Percentiles rank a stretch among this genome's conserved stretches.
phyloP scores from a whole-genome alignment of 2,329 filamentous ascomycete genomes.

The Colletotrichum orbiculare region DNA sequence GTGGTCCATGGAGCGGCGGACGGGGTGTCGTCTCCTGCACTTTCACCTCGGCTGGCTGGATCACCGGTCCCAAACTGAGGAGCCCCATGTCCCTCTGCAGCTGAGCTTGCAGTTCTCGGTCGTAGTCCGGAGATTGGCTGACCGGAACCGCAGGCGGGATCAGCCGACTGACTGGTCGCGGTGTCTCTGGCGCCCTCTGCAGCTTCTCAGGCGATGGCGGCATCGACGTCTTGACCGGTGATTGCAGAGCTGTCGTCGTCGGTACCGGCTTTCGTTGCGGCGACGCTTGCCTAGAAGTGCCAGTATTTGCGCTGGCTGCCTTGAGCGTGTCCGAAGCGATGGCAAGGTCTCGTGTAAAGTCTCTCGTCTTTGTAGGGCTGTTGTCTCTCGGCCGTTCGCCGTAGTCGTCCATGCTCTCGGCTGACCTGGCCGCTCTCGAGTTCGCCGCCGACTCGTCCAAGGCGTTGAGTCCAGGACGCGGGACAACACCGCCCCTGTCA shows the following conservation, averaged over 20 bases:
- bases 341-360: constrained; percentile 56
- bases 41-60: constrained; percentile 39
- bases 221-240: constrained; percentile 70
- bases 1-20: constrained; percentile 43
- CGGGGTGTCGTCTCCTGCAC: constrained; percentile 34
- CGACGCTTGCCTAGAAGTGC: constrained; percentile 67
- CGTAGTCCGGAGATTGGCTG: constrained; percentile 68
- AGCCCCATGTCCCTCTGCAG: constrained; percentile 71
- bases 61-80: constrained; percentile 60
- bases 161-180: constrained; percentile 57
- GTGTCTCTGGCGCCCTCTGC: constrained; percentile 54
- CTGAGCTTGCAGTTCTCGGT: constrained; percentile 69
- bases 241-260: constrained; percentile 48
- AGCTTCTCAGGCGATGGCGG: constrained; percentile 68
- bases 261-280: constrained; percentile 69
- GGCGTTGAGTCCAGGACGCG: constrained; percentile 69
- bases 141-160: constrained; percentile 56
- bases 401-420: constrained; percentile 62
- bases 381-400: constrained; percentile 62
- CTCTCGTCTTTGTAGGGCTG: constrained; percentile 63
- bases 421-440: constrained; percentile 69
- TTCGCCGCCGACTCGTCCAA: constrained; percentile 88
- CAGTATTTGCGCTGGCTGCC: constrained; percentile 54
- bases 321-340: constrained; percentile 65
- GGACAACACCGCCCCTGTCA: constrained; percentile 68